Base-by-base conservation (phyloP, 108 stramenopile genomes). In the Cyclostephanos invisitatus region DNA sequence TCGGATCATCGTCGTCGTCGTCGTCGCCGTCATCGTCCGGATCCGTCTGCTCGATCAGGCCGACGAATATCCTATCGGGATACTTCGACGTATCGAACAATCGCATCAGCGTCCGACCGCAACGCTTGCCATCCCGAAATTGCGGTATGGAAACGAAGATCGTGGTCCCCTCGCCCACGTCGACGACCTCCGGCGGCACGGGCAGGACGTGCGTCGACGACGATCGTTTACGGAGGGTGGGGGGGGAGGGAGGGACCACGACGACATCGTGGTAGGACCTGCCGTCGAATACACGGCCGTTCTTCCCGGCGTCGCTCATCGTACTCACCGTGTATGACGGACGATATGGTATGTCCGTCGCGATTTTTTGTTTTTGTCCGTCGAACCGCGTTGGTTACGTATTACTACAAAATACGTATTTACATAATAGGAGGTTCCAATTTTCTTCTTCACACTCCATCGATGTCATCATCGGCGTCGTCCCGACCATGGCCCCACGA, bases 1-100 rank as follows among this genome's bases (percentile, higher is more conserved):
- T 77, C 0, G 80, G 73, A 32, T 74, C 80, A 12, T 65, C 63
- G 12, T 59, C 48, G 20, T 58, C 62, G n/a, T n/a, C n/a, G n/a
- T n/a, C n/a, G n/a, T n/a, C n/a, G n/a, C n/a, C n/a, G n/a, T n/a
- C n/a, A n/a, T 11, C 64, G 38, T 70, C 63, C 1, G 68, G 49
- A 58, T 83, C 83, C 18, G 86, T 91, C 62, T 96, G 95, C 72
- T 96, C 92, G 27, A 93, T 73, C 17, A 96, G 56, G 20, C 95
- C 92, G 8, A 96, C 88, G 27, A 72, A 27, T 22, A 96, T 60
- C 7, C 87, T 70, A 44, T 91, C 91, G 3, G 95, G 95, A 69
- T 85, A 63, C 10, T 81, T 67, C 2, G 95, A 88, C 25, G 84
- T 83, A 8, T 83, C 82, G 64, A 96, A 96, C 11, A 92, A 63